Evolutionary conservation across 2,329 filamentous ascomycete genomes (phyloP), one percentile per base, ranked within the genome.

Genomic region (Apiospora kogelbergensis): DNA sequence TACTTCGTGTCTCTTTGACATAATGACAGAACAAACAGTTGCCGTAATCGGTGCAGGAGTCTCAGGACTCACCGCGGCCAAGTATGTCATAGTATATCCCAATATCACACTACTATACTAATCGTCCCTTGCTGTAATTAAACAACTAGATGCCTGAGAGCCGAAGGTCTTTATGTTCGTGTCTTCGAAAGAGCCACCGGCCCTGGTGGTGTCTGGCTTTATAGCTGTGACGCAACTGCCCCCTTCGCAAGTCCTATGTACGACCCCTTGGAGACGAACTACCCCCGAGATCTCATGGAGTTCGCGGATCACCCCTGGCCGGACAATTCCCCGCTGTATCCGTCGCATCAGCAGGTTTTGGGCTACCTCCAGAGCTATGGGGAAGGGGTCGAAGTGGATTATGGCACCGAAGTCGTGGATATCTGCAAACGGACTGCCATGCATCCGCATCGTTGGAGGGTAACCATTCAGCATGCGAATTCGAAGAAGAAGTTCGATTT

Each of bases 31-130:
- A 33, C 30, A 57, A 3, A 3, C 26, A 37, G 60, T 65, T 7
- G 67, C 60, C 40, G 67, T 68, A 6, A 68, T 68, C 53, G 67
- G 67, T 17, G 67, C 67, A 53, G 67, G 67, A 6, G 33, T 53
- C 30, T 68, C 67, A 6, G 67, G 67, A 30, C 60, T 68, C 22
- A 48, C 6, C 15, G 60, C 30, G 24, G 57, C 67, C 26, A 68
- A 65, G 67, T 68, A 17, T 2, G 67, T 64, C 22, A 53, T 5
- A 11, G 22, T 15, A 33, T 4, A 6, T 15, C 30, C 0, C 9
- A 26, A 30, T 33, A 10, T 15, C 26, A 7, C 15, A 33, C 26
- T 42, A 33, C 26, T 9, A 22, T 33, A 20, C 26, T 57, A 33
- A 33, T 15, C 26, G 33, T 1, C 3, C 15, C 15, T 57, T 30